These are phyloP conservation scores for Coix lacrymajobi DNA, from an alignment of 176 grass and related monocot species.

Conservation along the genomic window DNA sequence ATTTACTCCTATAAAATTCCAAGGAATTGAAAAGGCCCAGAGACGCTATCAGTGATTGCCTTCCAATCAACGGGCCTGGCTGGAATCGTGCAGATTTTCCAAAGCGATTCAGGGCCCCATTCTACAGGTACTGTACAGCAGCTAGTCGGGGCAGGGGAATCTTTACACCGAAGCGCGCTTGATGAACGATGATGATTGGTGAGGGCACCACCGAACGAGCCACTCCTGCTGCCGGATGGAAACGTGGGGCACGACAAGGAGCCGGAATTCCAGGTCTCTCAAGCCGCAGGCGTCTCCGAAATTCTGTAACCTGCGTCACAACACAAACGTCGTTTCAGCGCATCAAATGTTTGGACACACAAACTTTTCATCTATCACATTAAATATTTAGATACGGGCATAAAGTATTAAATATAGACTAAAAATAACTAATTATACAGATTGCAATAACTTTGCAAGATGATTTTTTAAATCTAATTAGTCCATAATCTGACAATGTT, in stretches of 20 bases:
- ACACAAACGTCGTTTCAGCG: background rate
- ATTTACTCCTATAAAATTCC: background rate
- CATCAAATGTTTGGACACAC: no score
- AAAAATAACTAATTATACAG: no score
- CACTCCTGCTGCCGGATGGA: background rate
- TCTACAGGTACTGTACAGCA: no score
- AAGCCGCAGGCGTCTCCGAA: background rate
- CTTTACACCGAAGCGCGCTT: conserved; percentile 41
- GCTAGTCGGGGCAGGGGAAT: background rate
- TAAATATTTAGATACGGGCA: no score
- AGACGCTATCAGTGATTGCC: conserved; percentile 8
- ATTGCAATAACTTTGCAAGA: no score
- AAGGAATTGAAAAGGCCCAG: background rate
- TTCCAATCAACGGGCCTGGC: background rate
- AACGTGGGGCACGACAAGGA: background rate
- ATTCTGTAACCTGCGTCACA: background rate
- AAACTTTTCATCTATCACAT: no score
- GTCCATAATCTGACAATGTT: no score
- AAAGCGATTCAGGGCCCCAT: conserved; percentile 29
- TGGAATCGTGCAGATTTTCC: conserved; percentile 36
- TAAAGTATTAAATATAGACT: no score
- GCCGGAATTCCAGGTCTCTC: background rate
- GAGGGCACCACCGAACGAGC: background rate
- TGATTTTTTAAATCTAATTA: no score
- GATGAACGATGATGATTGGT: conserved; percentile 45